Base-by-base conservation (phyloP, 2,329 filamentous ascomycete species). In the Arthroderma sp. region DNA sequence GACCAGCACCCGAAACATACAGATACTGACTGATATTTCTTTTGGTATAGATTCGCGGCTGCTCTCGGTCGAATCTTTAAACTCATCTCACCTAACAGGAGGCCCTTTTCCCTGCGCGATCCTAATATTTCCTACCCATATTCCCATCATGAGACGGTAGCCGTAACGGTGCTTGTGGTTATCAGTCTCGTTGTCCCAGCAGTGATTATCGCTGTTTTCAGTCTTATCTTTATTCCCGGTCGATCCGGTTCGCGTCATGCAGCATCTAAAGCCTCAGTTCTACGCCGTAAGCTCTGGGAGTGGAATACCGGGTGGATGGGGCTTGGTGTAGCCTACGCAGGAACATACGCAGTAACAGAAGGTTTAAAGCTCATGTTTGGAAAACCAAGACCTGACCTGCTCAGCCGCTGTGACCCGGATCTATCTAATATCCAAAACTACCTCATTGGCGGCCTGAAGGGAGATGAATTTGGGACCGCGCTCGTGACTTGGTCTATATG, bases 271-370 rank as follows among this genome's bases (percentile, higher is more conserved):
- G 65, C 85, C 44, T 70, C 88, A 38, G 33, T 43, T 15, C 87
- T 85, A 80, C 77, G 76, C 58, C 75, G 85, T 52, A 94, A 91
- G 66, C 62, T 94, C 1, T 95, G 89, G 87, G 88, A 95, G 62
- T 79, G 85, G 61, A 86, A 95, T 59, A 79, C 78, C 2, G 87
- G 85, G 47, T 86, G 82, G 78, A 77, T 94, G 56, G 88, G 88
- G 0, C 72, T 94, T 2, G 84, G 72, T 1, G 69, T 94, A 11
- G 78, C 83, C 2, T 68, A 86, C 6, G 78, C 80, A 2, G 71
- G 77, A 2, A 75, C 83, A 4, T 93, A 83, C 68, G 78, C 91
- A 63, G 78, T 93, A 55, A 89, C 87, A 1, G 80, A 86, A 54
- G 84, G 82, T 42, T 78, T 94, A 72, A 95, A 95, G 73, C 86